Conservation (phyloP, 2,329 filamentous ascomycete genomes). For the Coniochaeta sp. region DNA sequence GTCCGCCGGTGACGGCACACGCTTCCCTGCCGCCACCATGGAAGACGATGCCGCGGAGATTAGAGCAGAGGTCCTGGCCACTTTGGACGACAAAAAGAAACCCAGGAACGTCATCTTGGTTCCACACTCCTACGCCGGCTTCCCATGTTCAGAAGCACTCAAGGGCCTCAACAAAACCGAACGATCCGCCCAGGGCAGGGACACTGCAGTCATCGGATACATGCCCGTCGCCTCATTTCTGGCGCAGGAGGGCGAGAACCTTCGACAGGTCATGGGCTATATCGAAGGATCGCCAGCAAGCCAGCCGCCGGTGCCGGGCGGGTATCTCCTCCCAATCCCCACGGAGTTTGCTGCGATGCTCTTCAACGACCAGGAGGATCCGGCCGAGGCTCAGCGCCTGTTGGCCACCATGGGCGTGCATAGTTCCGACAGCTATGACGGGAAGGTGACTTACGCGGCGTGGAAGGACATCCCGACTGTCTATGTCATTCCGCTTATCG, state of each 20-base stretch:
- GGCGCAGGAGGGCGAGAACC: constrained; percentile 4
- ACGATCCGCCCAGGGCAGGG: constrained; percentile 16
- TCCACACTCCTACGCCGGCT: constrained; percentile 25
- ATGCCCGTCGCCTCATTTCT: constrained; percentile 17
- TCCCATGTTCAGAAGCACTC: constrained; percentile 20
- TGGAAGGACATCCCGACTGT: constrained; percentile 10
- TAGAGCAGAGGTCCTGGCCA: constrained; percentile 3
- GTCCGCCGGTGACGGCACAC: constrained; percentile 11
- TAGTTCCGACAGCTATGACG: constrained; percentile 10
- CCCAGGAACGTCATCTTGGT: constrained; percentile 18
- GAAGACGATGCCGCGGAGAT: constrained; percentile 12
- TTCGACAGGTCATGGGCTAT: constrained; percentile 3
- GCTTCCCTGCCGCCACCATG: constrained; percentile 5
- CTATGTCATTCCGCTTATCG: constrained; percentile 7
- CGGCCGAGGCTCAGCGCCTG: neutral
- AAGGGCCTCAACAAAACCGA: constrained; percentile 17
- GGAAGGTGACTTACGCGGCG: constrained; percentile 9
- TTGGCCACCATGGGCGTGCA: constrained; percentile 6
- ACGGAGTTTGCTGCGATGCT: neutral
- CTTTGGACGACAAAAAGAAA: constrained; percentile 14
- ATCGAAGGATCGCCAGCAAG: constrained; percentile 4
- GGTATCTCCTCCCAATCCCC: constrained; percentile 6
- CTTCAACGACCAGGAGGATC: constrained; percentile 4
- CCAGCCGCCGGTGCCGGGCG: constrained; percentile 3
- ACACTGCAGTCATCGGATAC: constrained; percentile 20